These are phyloP conservation scores for Ocimum tenuiflorum DNA, from an alignment of 257 asterid genomes.

Conservation along the genomic window DNA sequence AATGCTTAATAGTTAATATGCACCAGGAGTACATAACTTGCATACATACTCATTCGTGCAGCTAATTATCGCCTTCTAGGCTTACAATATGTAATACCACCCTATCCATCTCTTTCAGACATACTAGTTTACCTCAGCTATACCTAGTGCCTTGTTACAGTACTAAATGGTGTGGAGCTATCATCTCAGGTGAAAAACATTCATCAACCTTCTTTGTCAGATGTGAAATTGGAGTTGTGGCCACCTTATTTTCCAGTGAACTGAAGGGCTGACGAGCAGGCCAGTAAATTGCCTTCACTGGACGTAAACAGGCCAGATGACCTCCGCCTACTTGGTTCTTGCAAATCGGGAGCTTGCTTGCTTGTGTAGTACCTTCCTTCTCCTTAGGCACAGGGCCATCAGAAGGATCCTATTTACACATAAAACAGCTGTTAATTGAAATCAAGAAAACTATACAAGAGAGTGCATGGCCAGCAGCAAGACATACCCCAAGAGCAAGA, in stretches of 20 bases:
- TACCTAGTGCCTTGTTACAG: conserved; percentile 31
- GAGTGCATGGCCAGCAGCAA: neutral
- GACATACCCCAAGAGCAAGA: conserved; percentile 51
- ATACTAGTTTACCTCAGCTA: neutral
- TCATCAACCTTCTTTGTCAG: conserved; percentile 27
- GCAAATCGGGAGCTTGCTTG: conserved; percentile 58
- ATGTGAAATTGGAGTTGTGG: conserved; percentile 33
- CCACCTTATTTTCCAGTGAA: conserved; percentile 46
- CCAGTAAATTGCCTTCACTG: conserved; percentile 30
- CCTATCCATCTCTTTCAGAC: too few relatives aligned
- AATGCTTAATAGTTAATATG: conserved; percentile 18
- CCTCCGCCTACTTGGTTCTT: conserved; percentile 45
- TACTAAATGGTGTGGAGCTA: conserved; percentile 49
- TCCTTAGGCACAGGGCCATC: conserved; percentile 67
- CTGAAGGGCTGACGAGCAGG: conserved; percentile 39
- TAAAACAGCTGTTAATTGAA: neutral
- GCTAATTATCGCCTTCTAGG: neutral
- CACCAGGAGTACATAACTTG: conserved; percentile 36
- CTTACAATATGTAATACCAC: neutral
- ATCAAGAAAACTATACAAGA: neutral
- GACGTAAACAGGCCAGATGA: conserved; percentile 60
- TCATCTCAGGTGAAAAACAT: conserved; percentile 32
- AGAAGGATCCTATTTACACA: conserved; percentile 47
- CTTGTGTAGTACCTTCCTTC: conserved; percentile 38
- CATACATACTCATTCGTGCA: conserved; percentile 20